Base-by-base conservation (phyloP, 805 yeast species). In the Candida pini region DNA sequence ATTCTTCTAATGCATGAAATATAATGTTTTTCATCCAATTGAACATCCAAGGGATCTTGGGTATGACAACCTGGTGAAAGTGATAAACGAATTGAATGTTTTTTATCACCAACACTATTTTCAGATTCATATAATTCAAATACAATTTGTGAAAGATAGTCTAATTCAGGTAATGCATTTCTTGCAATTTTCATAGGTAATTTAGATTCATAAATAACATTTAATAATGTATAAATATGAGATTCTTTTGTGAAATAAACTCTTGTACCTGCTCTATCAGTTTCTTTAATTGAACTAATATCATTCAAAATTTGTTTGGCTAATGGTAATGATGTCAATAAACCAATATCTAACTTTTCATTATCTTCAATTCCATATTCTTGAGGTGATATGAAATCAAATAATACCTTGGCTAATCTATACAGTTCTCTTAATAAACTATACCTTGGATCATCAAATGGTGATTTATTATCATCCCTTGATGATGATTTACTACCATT, bases 31-130 rank as follows among this genome's bases (percentile, higher is more conserved):
- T 87, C 90, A 62, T 92, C 98, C 30, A 92, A 69, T 59, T 90
- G 96, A 30, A 94, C 95, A 62, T 92, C 99, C 44, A 92, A 69
- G 18, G 99, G 98, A 59, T 90, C 96, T 52, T 88, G 95, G 0
- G 97, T 89, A 62, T 92, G 97, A 60, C 98, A 92, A 15, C 99
- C 99, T 1, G 98, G 97, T 5, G 96, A 84, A 48, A 92, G 69
- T n/a, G 90, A 81, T 41, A 92, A 70, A 51, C 97, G 73, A 36
- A 92, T 82, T 5, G 96, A 82, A 56, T 90, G 96, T 51, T 84
- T 81, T 60, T 86, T 85, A 34, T 76, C 78, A 7, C 81, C 80
- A 8, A 73, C 67, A 24, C 71, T 65, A 23, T 74, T 70, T 44
- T 84, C 92, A 20, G 77, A 78, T 58, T 92, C 97, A 58, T 88